Evolutionary conservation across 371 early-diverging fungal species (phyloP).

Genomic region (Mortierella sp.): DNA sequence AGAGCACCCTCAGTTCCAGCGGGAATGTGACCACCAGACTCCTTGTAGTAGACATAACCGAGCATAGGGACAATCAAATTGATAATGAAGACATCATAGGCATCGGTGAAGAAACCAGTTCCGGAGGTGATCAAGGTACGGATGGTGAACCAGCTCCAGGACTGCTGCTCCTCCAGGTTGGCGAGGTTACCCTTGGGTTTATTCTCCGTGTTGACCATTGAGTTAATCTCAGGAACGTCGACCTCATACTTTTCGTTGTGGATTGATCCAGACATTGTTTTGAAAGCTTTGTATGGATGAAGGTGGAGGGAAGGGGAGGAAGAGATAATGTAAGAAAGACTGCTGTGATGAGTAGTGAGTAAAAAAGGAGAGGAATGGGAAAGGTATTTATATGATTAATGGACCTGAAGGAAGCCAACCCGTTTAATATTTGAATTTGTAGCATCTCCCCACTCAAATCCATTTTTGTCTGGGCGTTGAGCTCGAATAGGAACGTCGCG

Average conservation of each 20-base stretch:
- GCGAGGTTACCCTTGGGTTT: slow-evolving; percentile 33
- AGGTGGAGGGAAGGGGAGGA: slow-evolving; percentile 7
- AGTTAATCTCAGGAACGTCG: slow-evolving; percentile 9
- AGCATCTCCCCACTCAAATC: no score
- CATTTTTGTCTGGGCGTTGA: no score
- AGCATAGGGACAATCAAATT: slow-evolving; percentile 85
- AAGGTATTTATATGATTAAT: slow-evolving; percentile 22
- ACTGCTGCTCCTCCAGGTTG: slow-evolving; percentile 41
- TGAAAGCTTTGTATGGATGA: neutral
- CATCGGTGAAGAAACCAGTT: slow-evolving; percentile 49
- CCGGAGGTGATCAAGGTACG: slow-evolving; percentile 49
- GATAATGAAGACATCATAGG: slow-evolving; percentile 76
- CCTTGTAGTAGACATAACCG: slow-evolving; percentile 79
- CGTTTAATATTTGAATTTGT: neutral
- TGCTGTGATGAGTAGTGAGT: slow-evolving; percentile 10
- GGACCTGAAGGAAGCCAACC: neutral
- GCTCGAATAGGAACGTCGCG: slow-evolving; percentile 9
- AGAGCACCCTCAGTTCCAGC: slow-evolving; percentile 76
- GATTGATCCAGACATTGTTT: slow-evolving; percentile 28
- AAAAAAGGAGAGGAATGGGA: neutral
- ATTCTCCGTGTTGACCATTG: slow-evolving; percentile 7
- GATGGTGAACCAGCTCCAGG: slow-evolving; percentile 54
- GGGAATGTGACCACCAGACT: slow-evolving; percentile 60
- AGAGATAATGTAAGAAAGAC: slow-evolving; percentile 15
- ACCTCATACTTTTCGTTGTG: slow-evolving; percentile 17